A percentile compares a stretch with the other conserved stretches of the same genome.
phyloP scores from a whole-genome alignment of 306 rosid species.

The Medicago arabica region DNA sequence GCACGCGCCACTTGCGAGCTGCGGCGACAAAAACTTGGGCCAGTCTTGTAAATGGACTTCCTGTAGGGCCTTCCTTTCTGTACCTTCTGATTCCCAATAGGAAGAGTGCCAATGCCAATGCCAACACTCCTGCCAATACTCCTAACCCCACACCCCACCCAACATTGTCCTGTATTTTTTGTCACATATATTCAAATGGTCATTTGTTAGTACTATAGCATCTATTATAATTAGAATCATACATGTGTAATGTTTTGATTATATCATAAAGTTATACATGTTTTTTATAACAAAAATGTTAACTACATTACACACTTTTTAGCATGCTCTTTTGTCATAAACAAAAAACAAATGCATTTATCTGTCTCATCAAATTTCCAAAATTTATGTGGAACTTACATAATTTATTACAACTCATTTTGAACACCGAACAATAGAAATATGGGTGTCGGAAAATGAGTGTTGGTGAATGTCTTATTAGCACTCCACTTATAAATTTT shows the following conservation, averaged over 20 bases:
- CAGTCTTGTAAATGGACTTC: slow-evolving; percentile 67
- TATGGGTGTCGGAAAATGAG: no score
- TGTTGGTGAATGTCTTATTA: no score
- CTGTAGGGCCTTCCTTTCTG: slow-evolving; percentile 49
- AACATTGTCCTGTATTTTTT: slow-evolving; percentile 57
- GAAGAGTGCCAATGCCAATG: slow-evolving; percentile 54
- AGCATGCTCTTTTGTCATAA: no score
- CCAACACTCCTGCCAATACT: slow-evolving; percentile 61
- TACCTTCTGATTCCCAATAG: slow-evolving; percentile 62
- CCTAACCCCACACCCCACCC: slow-evolving; percentile 76
- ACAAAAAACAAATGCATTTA: no score
- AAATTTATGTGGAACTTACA: no score
- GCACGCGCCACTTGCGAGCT: slow-evolving; percentile 55
- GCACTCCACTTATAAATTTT: no score
- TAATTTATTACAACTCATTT: no score
- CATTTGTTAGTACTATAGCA: slow-evolving; percentile 2
- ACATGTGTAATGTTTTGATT: background rate
- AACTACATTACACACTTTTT: no score
- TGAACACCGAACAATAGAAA: no score
- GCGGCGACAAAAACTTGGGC: slow-evolving; percentile 71
- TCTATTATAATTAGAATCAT: background rate
- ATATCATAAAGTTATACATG: background rate
- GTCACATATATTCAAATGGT: background rate
- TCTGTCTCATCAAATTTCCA: no score
- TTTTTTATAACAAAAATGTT: background rate